These are phyloP conservation scores for Scenedesmus sp. DNA, from an alignment of 163 green algal species.

Conservation along the genomic window DNA sequence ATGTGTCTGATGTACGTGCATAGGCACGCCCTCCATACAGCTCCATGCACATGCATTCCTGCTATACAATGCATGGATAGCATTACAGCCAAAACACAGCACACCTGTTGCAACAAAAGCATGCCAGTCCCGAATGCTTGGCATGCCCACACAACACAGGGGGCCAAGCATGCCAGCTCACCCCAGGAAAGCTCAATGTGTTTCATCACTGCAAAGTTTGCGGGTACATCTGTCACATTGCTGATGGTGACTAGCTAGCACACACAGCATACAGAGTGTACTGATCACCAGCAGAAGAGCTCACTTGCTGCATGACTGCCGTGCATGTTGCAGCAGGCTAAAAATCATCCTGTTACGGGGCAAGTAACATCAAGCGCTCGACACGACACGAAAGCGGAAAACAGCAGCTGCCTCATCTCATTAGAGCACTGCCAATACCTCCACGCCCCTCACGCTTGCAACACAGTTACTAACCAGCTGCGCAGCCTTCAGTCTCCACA, in stretches of 20 bases:
- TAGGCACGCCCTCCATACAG: neutral
- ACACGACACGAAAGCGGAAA: neutral
- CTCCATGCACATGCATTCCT: too few species aligned
- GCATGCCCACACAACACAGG: neutral
- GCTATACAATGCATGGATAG: too few species aligned
- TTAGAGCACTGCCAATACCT: too few species aligned
- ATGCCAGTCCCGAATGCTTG: neutral
- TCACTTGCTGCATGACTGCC: neutral
- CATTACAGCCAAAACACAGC: too few species aligned
- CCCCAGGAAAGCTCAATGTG: neutral
- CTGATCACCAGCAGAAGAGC: neutral
- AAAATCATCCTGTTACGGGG: neutral
- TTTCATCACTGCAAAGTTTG: neutral
- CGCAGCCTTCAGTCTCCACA: too few species aligned
- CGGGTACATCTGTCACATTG: neutral
- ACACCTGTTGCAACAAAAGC: neutral
- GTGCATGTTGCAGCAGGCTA: neutral
- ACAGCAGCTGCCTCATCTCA: neutral
- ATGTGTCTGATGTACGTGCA: neutral
- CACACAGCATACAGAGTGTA: neutral
- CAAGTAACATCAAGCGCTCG: neutral
- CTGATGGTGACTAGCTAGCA: neutral
- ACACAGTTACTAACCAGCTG: too few species aligned
- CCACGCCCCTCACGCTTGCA: too few species aligned
- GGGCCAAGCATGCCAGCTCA: too few species aligned